Conservation (phyloP, 2,329 filamentous ascomycete species). For the Fusarium piperis region DNA sequence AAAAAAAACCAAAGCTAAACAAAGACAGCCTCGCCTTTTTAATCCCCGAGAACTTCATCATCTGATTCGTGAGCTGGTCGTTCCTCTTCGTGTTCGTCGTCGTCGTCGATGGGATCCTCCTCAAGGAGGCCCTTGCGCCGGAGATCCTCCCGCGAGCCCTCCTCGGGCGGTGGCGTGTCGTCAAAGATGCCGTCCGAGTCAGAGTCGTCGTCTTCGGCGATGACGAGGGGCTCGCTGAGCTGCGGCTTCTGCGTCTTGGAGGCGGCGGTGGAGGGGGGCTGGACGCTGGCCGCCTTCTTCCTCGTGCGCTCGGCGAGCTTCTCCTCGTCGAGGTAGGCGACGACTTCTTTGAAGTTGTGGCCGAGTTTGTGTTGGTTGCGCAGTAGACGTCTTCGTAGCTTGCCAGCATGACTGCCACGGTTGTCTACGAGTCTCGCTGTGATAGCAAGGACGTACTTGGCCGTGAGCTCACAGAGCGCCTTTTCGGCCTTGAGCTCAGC, state of each 20-base stretch:
- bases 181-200: constrained; percentile 55
- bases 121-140: constrained; percentile 64
- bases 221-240: constrained; percentile 57
- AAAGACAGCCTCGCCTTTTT: constrained; percentile 25
- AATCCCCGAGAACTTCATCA: constrained; percentile 59
- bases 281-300: constrained; percentile 49
- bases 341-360: constrained; percentile 84
- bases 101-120: constrained; percentile 56
- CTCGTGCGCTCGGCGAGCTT: constrained; percentile 59
- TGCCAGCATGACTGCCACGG: constrained; percentile 66
- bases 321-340: constrained; percentile 80
- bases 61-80: constrained; percentile 51
- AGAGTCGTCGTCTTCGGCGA: constrained; percentile 52
- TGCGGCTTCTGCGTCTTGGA: constrained; percentile 48
- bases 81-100: constrained; percentile 46
- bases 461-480: constrained; percentile 84
- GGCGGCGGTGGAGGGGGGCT: constrained; percentile 29
- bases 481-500: constrained; percentile 82
- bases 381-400: constrained; percentile 75
- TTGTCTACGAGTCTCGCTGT: constrained; percentile 78
- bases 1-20: not conserved
- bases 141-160: constrained; percentile 68
- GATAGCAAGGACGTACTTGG: constrained; percentile 84
- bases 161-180: constrained; percentile 62
- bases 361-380: constrained; percentile 85